A percentile compares a stretch with the other conserved stretches of the same genome.
Conservation (phyloP, 345 rosid genomes). For the Eutrema yunnanense region DNA sequence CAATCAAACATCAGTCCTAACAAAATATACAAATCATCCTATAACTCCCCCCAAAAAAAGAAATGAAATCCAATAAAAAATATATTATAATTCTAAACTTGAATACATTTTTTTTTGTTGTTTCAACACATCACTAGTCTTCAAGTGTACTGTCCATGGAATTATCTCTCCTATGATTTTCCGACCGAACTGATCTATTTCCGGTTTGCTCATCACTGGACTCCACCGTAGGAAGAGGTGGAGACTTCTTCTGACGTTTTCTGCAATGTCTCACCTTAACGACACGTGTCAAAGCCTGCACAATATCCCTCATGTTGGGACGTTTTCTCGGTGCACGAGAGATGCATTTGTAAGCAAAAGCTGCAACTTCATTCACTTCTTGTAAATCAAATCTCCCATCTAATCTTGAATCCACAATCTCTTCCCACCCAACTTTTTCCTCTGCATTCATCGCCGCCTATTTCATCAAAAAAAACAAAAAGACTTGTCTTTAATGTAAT, state of each 20-base stretch:
- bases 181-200: conserved; percentile 4
- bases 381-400: conserved; percentile 62
- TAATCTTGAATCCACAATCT: conserved; percentile 76
- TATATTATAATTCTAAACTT: neutral
- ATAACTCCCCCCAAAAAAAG: neutral
- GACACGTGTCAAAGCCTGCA: conserved; percentile 71
- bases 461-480: neutral
- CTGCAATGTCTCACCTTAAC: conserved; percentile 55
- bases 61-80: neutral
- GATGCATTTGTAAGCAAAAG: conserved; percentile 83
- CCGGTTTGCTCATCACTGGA: conserved; percentile 3
- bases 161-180: conserved; percentile 53
- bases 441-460: conserved; percentile 90
- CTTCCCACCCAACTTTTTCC: conserved; percentile 96
- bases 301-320: conserved; percentile 92
- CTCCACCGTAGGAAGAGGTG: neutral
- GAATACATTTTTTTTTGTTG: neutral
- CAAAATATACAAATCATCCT: conserved; percentile 1
- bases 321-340: conserved; percentile 70
- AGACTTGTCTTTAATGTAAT: neutral
- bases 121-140: conserved; percentile 37
- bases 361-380: conserved; percentile 86
- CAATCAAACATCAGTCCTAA: conserved; percentile 18
- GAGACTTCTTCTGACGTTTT: conserved; percentile 52
- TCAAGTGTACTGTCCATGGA: conserved; percentile 63